These are phyloP conservation scores for Metarhizium anisopliae DNA, from an alignment of 2,329 filamentous ascomycete species.

Conservation along the genomic window DNA sequence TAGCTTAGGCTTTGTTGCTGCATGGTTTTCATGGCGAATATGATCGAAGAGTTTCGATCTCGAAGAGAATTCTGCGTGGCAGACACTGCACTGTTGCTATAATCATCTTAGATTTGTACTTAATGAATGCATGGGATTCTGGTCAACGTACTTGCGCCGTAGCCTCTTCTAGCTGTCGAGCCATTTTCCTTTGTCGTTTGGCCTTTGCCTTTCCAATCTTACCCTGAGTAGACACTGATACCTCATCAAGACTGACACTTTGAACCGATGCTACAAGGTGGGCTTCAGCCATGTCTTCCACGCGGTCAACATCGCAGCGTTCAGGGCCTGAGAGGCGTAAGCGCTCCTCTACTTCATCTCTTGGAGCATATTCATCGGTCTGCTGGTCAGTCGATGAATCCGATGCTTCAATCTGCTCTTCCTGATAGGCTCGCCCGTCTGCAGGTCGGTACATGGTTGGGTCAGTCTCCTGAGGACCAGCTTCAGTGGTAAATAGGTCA, in stretches of 20 bases:
- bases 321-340: slow-evolving; percentile 14
- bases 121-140: background rate
- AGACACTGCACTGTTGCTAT: slow-evolving; percentile 34
- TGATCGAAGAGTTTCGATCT: slow-evolving; percentile 67
- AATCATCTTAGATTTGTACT: background rate
- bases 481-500: background rate
- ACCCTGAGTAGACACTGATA: slow-evolving; percentile 8
- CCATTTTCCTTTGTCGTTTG: slow-evolving; percentile 39
- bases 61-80: slow-evolving; percentile 42
- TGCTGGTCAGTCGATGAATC: background rate
- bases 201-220: slow-evolving; percentile 43
- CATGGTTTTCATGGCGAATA: slow-evolving; percentile 57
- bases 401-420: background rate
- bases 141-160: slow-evolving; percentile 1
- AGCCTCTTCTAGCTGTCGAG: slow-evolving; percentile 12
- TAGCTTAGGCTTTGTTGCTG: slow-evolving; percentile 33
- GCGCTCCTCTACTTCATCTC: slow-evolving; percentile 32
- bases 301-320: background rate
- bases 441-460: background rate
- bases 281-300: slow-evolving; percentile 4
- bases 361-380: slow-evolving; percentile 38
- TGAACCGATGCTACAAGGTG: slow-evolving; percentile 10
- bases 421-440: background rate
- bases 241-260: slow-evolving; percentile 17
- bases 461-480: background rate